Conservation (phyloP, 2,329 filamentous ascomycete species). For the Hypoxylon sp. region DNA sequence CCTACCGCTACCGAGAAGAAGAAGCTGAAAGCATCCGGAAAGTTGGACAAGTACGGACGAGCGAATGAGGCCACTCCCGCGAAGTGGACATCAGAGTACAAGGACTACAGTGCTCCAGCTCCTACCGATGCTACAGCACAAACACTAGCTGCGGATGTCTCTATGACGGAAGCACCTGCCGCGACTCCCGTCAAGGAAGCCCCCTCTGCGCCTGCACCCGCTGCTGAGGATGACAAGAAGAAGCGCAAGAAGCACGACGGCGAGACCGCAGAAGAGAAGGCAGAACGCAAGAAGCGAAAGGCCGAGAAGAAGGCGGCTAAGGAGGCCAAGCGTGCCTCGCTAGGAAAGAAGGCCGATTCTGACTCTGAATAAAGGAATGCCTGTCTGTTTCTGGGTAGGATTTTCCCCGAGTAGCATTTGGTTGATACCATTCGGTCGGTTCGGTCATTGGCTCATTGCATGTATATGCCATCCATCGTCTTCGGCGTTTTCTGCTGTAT, state of each 20-base stretch:
- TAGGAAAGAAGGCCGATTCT: slow-evolving; percentile 67
- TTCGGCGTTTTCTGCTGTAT: slow-evolving; percentile 52
- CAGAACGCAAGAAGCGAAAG: slow-evolving; percentile 72
- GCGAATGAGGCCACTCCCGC: slow-evolving; percentile 93
- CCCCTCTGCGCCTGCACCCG: slow-evolving; percentile 59
- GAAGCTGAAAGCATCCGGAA: slow-evolving; percentile 98
- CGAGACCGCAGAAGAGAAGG: slow-evolving; percentile 79
- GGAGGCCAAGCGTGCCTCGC: slow-evolving; percentile 68
- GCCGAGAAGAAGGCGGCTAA: slow-evolving; percentile 73
- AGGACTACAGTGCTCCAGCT: slow-evolving; percentile 80
- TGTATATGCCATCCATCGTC: slow-evolving; percentile 41
- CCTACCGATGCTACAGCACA: slow-evolving; percentile 62
- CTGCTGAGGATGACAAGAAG: slow-evolving; percentile 76
- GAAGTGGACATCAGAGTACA: slow-evolving; percentile 94
- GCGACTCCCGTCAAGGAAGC: slow-evolving; percentile 59
- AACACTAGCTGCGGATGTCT: slow-evolving; percentile 62
- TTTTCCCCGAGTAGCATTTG: slow-evolving; percentile 44
- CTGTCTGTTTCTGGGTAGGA: slow-evolving; percentile 12
- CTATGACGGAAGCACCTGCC: slow-evolving; percentile 60
- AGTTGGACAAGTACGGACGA: slow-evolving; percentile 97
- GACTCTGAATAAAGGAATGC: slow-evolving; percentile 64
- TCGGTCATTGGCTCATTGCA: slow-evolving; percentile 33
- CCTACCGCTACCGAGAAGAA: slow-evolving; percentile 97
- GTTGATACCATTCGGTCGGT: slow-evolving; percentile 49
- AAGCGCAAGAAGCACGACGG: slow-evolving; percentile 87